Evolutionary conservation across 192 early-diverging fungal species (phyloP), one percentile per base, ranked within the genome.

Genomic region (Hyaloraphidium curvatum): DNA sequence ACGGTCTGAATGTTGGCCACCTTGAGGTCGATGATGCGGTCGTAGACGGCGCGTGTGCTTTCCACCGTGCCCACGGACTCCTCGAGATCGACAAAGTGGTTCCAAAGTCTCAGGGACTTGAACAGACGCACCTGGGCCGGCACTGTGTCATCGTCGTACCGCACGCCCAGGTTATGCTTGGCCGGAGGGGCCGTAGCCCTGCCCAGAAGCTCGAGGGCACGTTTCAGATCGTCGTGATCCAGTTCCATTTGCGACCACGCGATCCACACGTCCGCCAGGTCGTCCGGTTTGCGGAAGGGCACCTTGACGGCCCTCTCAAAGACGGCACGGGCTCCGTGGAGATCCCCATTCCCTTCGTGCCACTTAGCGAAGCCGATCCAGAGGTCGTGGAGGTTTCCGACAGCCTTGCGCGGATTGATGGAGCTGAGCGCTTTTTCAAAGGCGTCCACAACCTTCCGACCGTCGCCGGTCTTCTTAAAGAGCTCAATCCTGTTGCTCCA

Each of bases 1-100:
- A 99, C 75, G n/a, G 85, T 81, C 61, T 97, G 91, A 26, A 91
- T 85, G 33, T 84, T 93, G 14, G 92, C 92, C 50, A 99, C 88
- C 48, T 86, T 83, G 29, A 97, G 73, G 40, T 91, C 86, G 62
- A 99, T 61, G 43, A 99, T 86, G 14, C 78, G 74, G 55, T 99
- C 89, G 62, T 99, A 99, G 0, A 87, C 81, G 2, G 74, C 72
- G 23, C 77, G 77, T 1, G 89, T 81, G 23, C 78, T 76, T 25
- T 83, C 91, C 0, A 86, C 61, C 7, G 14, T 25, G 2, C 86
- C 92, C 17, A 86, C 65, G n/a, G 80, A 77, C 57, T 99, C 95
- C 54, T 90, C 86, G 52, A 99, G 60, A 64, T 99, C 95, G 25
- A 95, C 84, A 62, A 88, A 87, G 57, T 87, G 82, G 13, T 80